Evolutionary conservation across 306 rosid species (phyloP), one percentile per base, ranked within the genome.

Genomic region (Corylus avellana): DNA sequence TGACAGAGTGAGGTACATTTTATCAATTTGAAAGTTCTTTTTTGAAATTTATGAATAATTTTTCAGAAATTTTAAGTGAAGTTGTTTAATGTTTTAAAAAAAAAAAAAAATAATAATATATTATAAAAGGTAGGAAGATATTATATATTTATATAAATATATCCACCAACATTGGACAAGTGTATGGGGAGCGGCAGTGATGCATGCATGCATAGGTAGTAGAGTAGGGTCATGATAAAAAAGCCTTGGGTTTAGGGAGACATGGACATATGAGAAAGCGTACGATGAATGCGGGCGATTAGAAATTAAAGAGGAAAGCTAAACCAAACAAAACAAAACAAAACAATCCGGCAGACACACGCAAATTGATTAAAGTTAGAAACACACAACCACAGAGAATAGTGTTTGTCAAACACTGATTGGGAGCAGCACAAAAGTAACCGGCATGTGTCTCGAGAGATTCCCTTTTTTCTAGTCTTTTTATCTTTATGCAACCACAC

Each of bases 251-350:
- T 50, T 10, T 17, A 29, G 90, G 70, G 81, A 79, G 90, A 90
- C 86, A 86, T 29, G 37, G 91, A 88, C 92, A 77, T 83, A 86
- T 87, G 85, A 90, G 50, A 77, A 80, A 85, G 80, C 76, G 94
- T 87, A 91, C 93, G 88, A 85, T 75, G 87, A 88, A 91, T 87
- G 93, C 91, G 97, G 97, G 98, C 87, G 88, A 87, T 83, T 58
- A 87, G 80, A 75, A 82, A 74, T 79, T 78, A 51, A 84, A 83
- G 80, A 76, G 1, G 53, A 49, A 49, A 49, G 53, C 53, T 49
- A 78, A 61, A 51, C 27, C 25, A 80, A 18, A 70, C 42, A 49
- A 74, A 69, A 47, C 83, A 75, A 69, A 73, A 62, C 78, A 83
- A 79, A 85, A 83, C 88, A 85, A 64, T 63, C 22, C 78, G 75